A percentile compares a stretch with the other conserved stretches of the same genome.
Conservation (phyloP, 1,139 yeast genomes). For the Geotrichum aggregatum region DNA sequence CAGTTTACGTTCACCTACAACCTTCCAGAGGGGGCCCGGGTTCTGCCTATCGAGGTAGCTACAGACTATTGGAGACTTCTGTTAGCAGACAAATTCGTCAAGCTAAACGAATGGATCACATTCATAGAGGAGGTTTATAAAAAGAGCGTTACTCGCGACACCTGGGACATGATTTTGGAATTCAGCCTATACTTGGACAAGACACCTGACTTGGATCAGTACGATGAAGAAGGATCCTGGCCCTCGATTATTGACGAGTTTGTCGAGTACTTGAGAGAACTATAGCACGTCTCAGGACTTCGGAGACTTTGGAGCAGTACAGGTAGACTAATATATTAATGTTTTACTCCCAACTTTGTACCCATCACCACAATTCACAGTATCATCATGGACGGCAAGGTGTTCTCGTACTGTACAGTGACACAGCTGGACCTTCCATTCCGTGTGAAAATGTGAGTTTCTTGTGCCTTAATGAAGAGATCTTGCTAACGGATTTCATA, state of each 20-base stretch:
- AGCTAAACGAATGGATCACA: conserved; percentile 50
- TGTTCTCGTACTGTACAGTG: conserved; percentile 68
- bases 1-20: conserved; percentile 66
- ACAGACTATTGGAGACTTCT: conserved; percentile 74
- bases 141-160: conserved; percentile 58
- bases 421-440: conserved; percentile 64
- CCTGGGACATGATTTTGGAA: conserved; percentile 78
- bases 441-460: conserved; percentile 42
- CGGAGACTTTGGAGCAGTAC: too few species aligned
- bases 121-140: conserved; percentile 45
- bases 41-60: conserved; percentile 60
- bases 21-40: conserved; percentile 57
- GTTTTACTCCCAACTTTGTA: not conserved
- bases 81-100: conserved; percentile 41
- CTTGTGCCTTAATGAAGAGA: conserved; percentile 36
- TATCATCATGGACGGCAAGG: conserved; percentile 42
- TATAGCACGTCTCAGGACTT: too few species aligned
- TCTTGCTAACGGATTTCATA: not conserved
- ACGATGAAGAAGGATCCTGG: conserved; percentile 84
- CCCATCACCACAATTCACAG: not conserved
- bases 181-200: conserved; percentile 53
- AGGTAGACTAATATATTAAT: too few species aligned
- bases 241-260: conserved; percentile 84
- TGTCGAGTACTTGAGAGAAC: conserved; percentile 48
- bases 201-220: conserved; percentile 52